These are phyloP conservation scores for Fusarium sp. DNA, from an alignment of 2,329 filamentous ascomycete species.

Conservation along the genomic window DNA sequence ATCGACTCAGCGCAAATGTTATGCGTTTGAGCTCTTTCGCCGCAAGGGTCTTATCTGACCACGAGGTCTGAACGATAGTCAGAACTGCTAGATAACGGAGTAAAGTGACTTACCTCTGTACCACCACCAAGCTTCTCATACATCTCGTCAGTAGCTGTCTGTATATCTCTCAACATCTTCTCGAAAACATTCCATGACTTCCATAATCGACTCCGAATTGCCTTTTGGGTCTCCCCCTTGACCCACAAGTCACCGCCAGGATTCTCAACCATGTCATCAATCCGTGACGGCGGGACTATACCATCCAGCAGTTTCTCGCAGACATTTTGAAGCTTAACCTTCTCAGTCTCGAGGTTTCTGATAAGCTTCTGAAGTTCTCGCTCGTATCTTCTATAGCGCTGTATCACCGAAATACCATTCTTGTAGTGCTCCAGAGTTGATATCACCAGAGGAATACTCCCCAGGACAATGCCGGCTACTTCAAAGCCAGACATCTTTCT, in stretches of 20 bases:
- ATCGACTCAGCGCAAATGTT: neutral
- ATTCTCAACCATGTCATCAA: conserved; percentile 13
- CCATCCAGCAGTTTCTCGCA: conserved; percentile 20
- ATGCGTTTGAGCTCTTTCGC: neutral
- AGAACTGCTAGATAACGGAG: neutral
- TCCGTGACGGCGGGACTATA: neutral
- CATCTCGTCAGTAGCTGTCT: neutral
- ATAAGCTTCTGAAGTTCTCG: conserved; percentile 10
- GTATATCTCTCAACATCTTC: neutral
- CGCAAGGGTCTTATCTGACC: neutral
- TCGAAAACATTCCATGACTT: conserved; percentile 10
- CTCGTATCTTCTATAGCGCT: neutral
- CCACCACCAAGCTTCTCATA: neutral
- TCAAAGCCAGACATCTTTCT: conserved; percentile 21
- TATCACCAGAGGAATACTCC: neutral
- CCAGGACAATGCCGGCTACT: conserved; percentile 2
- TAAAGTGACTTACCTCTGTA: neutral
- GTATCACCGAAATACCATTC: neutral
- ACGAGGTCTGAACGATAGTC: neutral
- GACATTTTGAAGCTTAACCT: conserved; percentile 12
- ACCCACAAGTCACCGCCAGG: conserved; percentile 2
- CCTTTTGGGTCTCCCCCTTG: neutral
- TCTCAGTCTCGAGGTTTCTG: conserved; percentile 12
- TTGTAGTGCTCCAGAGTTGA: conserved; percentile 12
- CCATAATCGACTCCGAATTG: conserved; percentile 5